Evolutionary conservation across 495 filamentous ascomycete species (phyloP), one percentile per base, ranked within the genome.

Genomic region (Aspergillus heteromorphus): DNA sequence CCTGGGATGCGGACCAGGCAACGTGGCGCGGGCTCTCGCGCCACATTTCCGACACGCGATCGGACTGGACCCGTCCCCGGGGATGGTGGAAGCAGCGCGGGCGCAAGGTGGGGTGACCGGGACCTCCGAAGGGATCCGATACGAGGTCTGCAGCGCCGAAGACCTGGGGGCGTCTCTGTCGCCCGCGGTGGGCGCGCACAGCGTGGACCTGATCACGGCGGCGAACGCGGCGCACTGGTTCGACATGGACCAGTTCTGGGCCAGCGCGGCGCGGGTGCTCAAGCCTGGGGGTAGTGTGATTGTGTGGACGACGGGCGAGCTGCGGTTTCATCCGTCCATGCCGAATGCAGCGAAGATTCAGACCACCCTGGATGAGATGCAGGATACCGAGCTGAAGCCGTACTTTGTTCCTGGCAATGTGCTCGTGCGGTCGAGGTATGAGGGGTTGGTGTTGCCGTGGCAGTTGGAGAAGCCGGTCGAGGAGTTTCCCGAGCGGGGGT

Each of bases 151-250:
- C 13, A 57, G 61, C 1, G 79, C 79, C 4, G 81, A 83, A 61
- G 66, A 73, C 0, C 59, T 81, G 16, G 70, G 61, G 25, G 41
- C 30, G 34, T 29, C 54, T 47, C 34, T 31, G 7, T 48, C 45
- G 9, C 48, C 7, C 34, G 30, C 60, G 5, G 40, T 56, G 10
- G 29, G 27, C 3, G 64, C 68, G 29, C 51, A 20, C 0, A 73
- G 64, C 45, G 75, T 84, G 8, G 82, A 84, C 56, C 59, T 84
- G 25, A 63, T 86, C 43, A 77, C 69, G 1, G 73, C 72, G 5
- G 78, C 75, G 0, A 80, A 68, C 23, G 73, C 80, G 0, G 79
- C 78, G 7, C 83, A 85, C 57, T 87, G 82, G 82, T 83, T 85
- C 71, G 73, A 84, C 54, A 77, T 83, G 73, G 41, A 71, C 8